Base-by-base conservation (phyloP, 2,329 filamentous ascomycete genomes). In the Stagonosporopsis chrysanthemi region DNA sequence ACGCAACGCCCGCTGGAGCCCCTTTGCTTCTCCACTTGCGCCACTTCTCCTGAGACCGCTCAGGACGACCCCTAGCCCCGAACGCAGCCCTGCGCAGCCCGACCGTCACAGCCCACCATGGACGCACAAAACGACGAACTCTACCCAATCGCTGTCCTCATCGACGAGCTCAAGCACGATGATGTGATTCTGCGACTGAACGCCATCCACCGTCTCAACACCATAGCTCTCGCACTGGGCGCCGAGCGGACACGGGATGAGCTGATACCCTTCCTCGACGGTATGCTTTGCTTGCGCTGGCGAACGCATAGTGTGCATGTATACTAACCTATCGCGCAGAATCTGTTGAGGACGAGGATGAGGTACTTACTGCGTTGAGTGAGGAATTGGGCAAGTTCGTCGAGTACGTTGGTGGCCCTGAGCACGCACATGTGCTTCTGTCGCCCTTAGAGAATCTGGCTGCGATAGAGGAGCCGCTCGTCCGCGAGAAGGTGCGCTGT, bases 81-180 rank as follows among this genome's bases (percentile, higher is more conserved):
- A 57, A 61, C 38, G 61, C 56, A 41, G 56, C 46, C 41, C 60
- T 57, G 61, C 55, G 49, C 62, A 58, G 61, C 64, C 62, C 62
- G 52, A 62, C 59, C 58, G 54, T 43, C 51, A 64, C 46, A 52
- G 58, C 64, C 60, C 67, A 73, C 48, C 65, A 98, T 98, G 94
- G 92, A 97, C 82, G 91, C 89, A 81, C 88, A 94, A 83, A 96
- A 90, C 80, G 95, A 99, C 82, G 96, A 98, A 88, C 92, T 99
- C 75, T 99, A 98, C 81, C 95, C 95, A 78, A 99, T 99, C 84
- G 95, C 96, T 76, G 95, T 99, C 70, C 89, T 99, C 81, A 99
- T 99, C 81, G 95, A 99, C 80, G 95, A 99, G 87, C 86, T 99
- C 75, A 99, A 99, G 94, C 95, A 99, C 80, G 95, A 99, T 78